A percentile compares a stretch with the other conserved stretches of the same genome.
Conservation (phyloP, 306 rosid species). For the Alnus rubra region DNA sequence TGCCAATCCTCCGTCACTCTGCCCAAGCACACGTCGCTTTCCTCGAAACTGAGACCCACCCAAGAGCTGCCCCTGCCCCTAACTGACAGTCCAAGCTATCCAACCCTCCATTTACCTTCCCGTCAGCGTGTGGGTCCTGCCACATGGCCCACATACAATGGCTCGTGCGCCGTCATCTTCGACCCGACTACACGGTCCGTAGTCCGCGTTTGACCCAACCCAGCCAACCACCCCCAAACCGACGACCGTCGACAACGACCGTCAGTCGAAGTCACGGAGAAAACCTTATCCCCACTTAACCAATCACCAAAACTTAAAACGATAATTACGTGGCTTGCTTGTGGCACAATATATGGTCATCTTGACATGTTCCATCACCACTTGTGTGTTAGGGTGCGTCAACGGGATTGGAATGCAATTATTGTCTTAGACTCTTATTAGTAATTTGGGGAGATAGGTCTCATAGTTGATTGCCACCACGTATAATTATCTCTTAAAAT, state of each 20-base stretch:
- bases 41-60: constrained; percentile 17
- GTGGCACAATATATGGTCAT: no score
- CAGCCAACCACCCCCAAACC: not conserved
- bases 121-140: constrained; percentile 12
- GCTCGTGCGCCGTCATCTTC: constrained; percentile 22
- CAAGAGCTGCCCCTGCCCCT: not conserved
- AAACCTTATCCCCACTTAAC: not conserved
- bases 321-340: not conserved
- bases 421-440: no score
- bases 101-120: constrained; percentile 3
- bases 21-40: not conserved
- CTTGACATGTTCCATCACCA: no score
- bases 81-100: constrained; percentile 3
- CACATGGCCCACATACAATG: not conserved
- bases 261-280: not conserved
- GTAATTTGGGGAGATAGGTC: no score
- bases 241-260: not conserved
- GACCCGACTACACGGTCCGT: constrained; percentile 9
- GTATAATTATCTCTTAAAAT: no score
- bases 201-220: constrained; percentile 6
- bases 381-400: no score
- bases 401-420: no score
- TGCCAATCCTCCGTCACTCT: not conserved
- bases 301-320: not conserved
- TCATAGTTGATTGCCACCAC: no score